Base-by-base conservation (phyloP, 208 protist species). In the Crithidia brevicula region DNA sequence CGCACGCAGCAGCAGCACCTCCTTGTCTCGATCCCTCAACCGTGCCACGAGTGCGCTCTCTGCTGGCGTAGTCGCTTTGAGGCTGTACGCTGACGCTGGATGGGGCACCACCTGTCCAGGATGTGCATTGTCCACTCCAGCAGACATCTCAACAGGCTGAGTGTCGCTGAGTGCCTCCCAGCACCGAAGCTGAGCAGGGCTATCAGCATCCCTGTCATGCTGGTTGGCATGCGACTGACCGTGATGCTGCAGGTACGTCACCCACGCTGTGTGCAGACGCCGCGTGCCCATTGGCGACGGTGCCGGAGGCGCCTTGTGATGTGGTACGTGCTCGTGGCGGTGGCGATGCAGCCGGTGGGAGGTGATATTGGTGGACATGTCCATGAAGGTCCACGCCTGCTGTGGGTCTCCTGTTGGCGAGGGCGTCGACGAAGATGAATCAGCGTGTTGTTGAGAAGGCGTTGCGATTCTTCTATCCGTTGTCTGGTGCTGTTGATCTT, bases 201-300 rank as follows among this genome's bases (percentile, higher is more conserved):
- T n/a, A n/a, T n/a, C n/a, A n/a, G n/a, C n/a, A n/a, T n/a, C n/a
- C n/a, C n/a, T n/a, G n/a, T n/a, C n/a, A n/a, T n/a, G n/a, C 22
- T 30, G 33, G 22, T 59, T 33, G 9, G 20, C 15, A 25, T 20
- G 28, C 4, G 57, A 11, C 52, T 47, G 54, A 4, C 54, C 65
- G 34, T 59, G 45, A 20, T 52, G 42, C 23, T 57, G 45, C 45
- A 71, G 45, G 54, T 62, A 71, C 46, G 65, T 33, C 0, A 45
- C 33, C 54, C 54, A 62, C 5, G 65, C 65, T 18, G 54, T 51
- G 31, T 57, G 65, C 45, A 71, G 46, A 1, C 38, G 33, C 5
- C 65, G 65, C 22, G 52, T 63, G 54, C 45, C 38, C 33, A 50
- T 1, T n/a, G 58, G 46, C 11, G 54, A 7, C 1, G 54, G 54